Percentiles rank a stretch among this genome's conserved stretches.
Evolutionary conservation across 2,329 filamentous ascomycete species (phyloP).

Genomic region (Clonostachys rosea): DNA sequence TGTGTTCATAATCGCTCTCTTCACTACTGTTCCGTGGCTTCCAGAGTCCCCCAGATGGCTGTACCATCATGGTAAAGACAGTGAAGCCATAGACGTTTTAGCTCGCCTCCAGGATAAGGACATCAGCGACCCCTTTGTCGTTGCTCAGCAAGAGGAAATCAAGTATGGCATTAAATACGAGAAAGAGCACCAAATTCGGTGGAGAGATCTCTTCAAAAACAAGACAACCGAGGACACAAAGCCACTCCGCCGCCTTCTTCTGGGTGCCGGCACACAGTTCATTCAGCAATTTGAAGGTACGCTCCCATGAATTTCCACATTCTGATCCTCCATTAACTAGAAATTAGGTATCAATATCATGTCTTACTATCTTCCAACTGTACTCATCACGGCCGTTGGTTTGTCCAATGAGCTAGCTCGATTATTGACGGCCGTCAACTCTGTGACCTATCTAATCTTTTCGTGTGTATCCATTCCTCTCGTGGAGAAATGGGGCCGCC

Average conservation of each 20-base stretch:
- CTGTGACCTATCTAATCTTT: conserved; percentile 12
- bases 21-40: conserved; percentile 23
- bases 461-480: conserved; percentile 15
- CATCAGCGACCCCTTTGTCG: conserved; percentile 13
- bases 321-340: neutral
- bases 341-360: conserved; percentile 12
- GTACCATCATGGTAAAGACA: conserved; percentile 27
- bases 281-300: conserved; percentile 20
- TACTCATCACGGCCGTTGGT: conserved; percentile 44
- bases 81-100: conserved; percentile 14
- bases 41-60: conserved; percentile 38
- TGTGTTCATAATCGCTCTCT: conserved; percentile 30
- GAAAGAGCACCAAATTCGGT: conserved; percentile 13
- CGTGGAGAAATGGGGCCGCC: conserved; percentile 18
- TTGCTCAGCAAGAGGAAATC: conserved; percentile 38
- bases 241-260: conserved; percentile 10
- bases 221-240: conserved; percentile 14
- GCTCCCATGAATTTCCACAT: neutral
- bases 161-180: neutral
- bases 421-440: conserved; percentile 41
- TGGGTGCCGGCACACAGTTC: conserved; percentile 35
- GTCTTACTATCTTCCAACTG: conserved; percentile 31
- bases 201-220: conserved; percentile 14
- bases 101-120: conserved; percentile 14
- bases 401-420: conserved; percentile 40